These are phyloP conservation scores for Xylariaceae sp. DNA, from an alignment of 2,329 filamentous ascomycete species.

Conservation along the genomic window DNA sequence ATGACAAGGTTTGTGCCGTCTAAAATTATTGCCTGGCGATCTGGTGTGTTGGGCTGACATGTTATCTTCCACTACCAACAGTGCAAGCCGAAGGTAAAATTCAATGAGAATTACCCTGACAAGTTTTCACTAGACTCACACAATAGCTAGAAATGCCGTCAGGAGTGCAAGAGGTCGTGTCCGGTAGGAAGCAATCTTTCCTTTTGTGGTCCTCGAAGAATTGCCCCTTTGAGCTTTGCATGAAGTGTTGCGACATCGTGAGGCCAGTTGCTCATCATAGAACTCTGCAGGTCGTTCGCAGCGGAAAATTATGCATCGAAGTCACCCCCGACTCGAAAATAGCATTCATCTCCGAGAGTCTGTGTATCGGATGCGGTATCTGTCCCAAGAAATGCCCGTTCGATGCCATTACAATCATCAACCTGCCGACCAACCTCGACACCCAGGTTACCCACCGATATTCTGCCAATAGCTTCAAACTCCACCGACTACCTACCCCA, in stretches of 20 bases:
- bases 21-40: neutral
- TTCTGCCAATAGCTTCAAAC: slow-evolving; percentile 99
- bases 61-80: slow-evolving; percentile 39
- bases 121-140: slow-evolving; percentile 35
- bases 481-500: slow-evolving; percentile 94
- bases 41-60: slow-evolving; percentile 9
- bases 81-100: slow-evolving; percentile 82
- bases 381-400: slow-evolving; percentile 99
- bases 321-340: slow-evolving; percentile 87
- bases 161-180: slow-evolving; percentile 99
- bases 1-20: slow-evolving; percentile 76
- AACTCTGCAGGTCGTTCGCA: slow-evolving; percentile 78
- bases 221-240: neutral
- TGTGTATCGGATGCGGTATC: slow-evolving; percentile 99
- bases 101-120: slow-evolving; percentile 13
- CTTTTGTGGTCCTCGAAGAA: neutral
- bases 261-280: slow-evolving; percentile 20
- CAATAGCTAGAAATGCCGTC: slow-evolving; percentile 79
- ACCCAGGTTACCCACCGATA: slow-evolving; percentile 98
- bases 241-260: neutral
- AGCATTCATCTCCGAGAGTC: slow-evolving; percentile 94
- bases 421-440: slow-evolving; percentile 98
- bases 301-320: slow-evolving; percentile 97
- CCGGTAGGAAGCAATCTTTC: slow-evolving; percentile 15
- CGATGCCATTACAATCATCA: slow-evolving; percentile 99